These are phyloP conservation scores for Pseudoscleropodium purum DNA, from an alignment of 225 moss, liverwort and hornwort genomes.

Conservation along the genomic window DNA sequence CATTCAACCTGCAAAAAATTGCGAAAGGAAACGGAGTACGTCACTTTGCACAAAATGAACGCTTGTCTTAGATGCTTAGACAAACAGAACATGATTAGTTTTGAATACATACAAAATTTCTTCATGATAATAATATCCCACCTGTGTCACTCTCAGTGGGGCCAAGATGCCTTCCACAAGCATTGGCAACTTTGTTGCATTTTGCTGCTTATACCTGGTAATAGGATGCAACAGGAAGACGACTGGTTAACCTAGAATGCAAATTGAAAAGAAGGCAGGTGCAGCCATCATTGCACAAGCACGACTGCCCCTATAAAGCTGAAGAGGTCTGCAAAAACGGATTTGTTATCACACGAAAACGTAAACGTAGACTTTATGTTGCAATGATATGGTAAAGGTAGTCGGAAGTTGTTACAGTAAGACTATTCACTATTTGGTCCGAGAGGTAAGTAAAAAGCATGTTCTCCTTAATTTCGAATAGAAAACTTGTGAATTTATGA, in stretches of 20 bases:
- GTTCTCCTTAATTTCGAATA: neutral
- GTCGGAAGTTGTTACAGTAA: neutral
- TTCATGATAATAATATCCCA: neutral
- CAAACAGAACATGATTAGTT: neutral
- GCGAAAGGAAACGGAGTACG: neutral
- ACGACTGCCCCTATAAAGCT: neutral
- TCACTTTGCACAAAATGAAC: neutral
- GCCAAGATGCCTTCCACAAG: slow-evolving; percentile 53
- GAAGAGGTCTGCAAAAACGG: neutral
- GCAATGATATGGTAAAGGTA: neutral
- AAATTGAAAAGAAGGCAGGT: neutral
- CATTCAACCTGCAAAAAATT: slow-evolving; percentile 33
- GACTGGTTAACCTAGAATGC: neutral
- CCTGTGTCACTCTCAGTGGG: slow-evolving; percentile 59
- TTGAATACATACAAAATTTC: neutral
- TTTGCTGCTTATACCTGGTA: slow-evolving; percentile 61
- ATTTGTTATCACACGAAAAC: neutral
- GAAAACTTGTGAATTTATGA: neutral
- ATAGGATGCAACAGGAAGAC: neutral
- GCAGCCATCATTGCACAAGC: neutral
- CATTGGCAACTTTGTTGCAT: slow-evolving; percentile 48
- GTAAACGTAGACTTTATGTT: neutral
- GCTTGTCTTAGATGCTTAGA: neutral
- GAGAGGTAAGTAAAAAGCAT: neutral
- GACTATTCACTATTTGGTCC: neutral